Evolutionary conservation across 768 basidiomycete species (phyloP).

Genomic region (Naganishia vishniacii): DNA sequence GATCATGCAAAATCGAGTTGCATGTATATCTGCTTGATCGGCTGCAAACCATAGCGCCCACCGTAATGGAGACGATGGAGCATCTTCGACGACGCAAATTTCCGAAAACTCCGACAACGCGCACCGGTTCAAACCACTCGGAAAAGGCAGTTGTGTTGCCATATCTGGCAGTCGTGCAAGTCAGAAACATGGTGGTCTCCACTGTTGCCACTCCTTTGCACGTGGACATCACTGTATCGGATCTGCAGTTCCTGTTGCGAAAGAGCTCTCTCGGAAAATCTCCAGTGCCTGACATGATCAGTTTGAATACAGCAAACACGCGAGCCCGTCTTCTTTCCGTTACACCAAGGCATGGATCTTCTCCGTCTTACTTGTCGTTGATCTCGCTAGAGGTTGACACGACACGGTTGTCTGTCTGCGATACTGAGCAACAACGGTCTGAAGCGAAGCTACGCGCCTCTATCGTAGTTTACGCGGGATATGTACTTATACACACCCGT

Average conservation of each 20-base stretch:
- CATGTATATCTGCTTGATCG: conserved; percentile 13
- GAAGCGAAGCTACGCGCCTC: neutral
- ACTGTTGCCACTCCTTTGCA: conserved; percentile 1
- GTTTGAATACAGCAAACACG: conserved; percentile 8
- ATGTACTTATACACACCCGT: conserved; percentile 12
- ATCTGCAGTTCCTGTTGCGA: conserved; percentile 3
- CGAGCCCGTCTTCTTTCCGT: conserved; percentile 2
- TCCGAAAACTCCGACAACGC: no score
- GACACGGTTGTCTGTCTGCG: neutral
- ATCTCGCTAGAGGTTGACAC: conserved; percentile 1
- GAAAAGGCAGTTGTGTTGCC: neutral
- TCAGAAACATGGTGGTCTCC: neutral
- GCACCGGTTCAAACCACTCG: no score
- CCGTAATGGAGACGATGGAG: neutral
- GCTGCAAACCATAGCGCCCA: conserved; percentile 6
- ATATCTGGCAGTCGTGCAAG: neutral
- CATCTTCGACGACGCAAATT: neutral
- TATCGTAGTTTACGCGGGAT: neutral
- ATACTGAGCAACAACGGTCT: neutral
- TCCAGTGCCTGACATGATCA: conserved; percentile 2
- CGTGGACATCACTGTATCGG: neutral
- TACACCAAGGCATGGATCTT: neutral
- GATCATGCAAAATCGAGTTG: neutral
- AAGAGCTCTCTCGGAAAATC: neutral
- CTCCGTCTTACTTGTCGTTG: neutral